Conservation (phyloP, 1,284 basidiomycete species). For the Leccinum fuscescens region DNA sequence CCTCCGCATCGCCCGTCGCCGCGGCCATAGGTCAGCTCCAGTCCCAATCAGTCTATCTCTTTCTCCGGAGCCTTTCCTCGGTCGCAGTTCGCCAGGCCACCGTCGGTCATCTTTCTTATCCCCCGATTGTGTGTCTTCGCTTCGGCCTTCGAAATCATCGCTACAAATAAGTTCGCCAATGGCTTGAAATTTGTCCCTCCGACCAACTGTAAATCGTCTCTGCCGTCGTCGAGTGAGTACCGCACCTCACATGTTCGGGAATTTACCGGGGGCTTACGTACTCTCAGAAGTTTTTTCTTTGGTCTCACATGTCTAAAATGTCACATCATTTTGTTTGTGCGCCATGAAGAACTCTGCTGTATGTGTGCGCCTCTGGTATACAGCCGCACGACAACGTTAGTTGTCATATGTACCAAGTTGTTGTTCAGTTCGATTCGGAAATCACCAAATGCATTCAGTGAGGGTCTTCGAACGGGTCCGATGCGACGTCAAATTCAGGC, state of each 20-base stretch:
- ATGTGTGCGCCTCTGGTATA: neutral
- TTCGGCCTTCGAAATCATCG: neutral
- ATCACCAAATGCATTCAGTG: slow-evolving; percentile 14
- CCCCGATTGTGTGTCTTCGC: neutral
- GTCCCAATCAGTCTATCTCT: neutral
- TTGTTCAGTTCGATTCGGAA: slow-evolving; percentile 1
- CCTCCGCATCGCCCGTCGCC: neutral
- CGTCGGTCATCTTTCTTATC: slow-evolving; percentile 16
- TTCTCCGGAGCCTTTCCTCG: slow-evolving; percentile 7
- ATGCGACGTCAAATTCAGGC: slow-evolving; percentile 2
- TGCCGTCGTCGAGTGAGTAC: neutral
- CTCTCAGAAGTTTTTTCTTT: neutral
- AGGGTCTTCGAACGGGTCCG: slow-evolving; percentile 2
- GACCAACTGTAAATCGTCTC: neutral
- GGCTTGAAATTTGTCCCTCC: neutral
- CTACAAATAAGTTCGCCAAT: slow-evolving; percentile 6
- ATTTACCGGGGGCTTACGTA: slow-evolving; percentile 15
- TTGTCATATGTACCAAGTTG: slow-evolving; percentile 2
- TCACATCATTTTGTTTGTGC: neutral
- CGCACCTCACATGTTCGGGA: neutral
- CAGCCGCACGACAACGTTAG: slow-evolving; percentile 4
- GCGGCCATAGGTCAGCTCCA: neutral
- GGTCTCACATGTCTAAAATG: neutral
- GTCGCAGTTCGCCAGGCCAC: slow-evolving; percentile 18
- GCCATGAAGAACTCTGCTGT: neutral